A percentile compares a stretch with the other conserved stretches of the same genome.
Evolutionary conservation across 805 yeast species (phyloP).

Genomic region (Lachancea meyersii): DNA sequence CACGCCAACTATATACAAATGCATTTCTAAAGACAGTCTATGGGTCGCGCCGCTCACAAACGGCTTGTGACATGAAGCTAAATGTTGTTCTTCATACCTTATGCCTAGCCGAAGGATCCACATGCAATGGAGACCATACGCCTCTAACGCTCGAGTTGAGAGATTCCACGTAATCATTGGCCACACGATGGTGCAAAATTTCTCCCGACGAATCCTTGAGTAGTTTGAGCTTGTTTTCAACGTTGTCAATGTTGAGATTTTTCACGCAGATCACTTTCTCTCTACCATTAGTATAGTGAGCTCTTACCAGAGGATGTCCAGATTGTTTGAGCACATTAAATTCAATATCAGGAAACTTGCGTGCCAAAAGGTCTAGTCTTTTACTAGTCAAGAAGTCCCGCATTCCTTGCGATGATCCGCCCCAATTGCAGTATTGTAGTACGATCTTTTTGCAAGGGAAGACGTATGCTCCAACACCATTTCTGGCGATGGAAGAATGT

Average conservation of each 20-base stretch:
- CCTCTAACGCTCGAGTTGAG: conserved; percentile 85
- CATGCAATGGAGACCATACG: conserved; percentile 95
- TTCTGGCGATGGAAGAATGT: conserved; percentile 56
- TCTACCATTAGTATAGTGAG: conserved; percentile 45
- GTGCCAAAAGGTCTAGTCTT: conserved; percentile 51
- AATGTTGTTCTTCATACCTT: conserved; percentile 1
- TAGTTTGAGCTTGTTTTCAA: conserved; percentile 58
- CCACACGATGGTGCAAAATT: conserved; percentile 48
- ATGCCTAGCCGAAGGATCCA: conserved; percentile 31
- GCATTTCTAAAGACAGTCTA: conserved; percentile 2
- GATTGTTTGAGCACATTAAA: conserved; percentile 61
- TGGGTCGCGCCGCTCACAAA: background rate
- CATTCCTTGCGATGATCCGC: conserved; percentile 87
- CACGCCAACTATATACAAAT: conserved; percentile 9
- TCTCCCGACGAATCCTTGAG: conserved; percentile 66
- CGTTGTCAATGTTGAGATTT: conserved; percentile 56
- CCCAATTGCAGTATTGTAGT: conserved; percentile 87
- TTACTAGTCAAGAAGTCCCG: conserved; percentile 54
- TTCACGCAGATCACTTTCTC: conserved; percentile 67
- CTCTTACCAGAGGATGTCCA: conserved; percentile 78
- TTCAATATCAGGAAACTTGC: conserved; percentile 56
- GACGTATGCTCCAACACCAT: conserved; percentile 71
- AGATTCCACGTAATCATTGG: conserved; percentile 73
- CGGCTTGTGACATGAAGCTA: too few relatives aligned
- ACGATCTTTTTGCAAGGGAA: conserved; percentile 70